These are phyloP conservation scores for Hypoxylon sp. DNA, from an alignment of 2,329 filamentous ascomycete genomes.

Conservation along the genomic window DNA sequence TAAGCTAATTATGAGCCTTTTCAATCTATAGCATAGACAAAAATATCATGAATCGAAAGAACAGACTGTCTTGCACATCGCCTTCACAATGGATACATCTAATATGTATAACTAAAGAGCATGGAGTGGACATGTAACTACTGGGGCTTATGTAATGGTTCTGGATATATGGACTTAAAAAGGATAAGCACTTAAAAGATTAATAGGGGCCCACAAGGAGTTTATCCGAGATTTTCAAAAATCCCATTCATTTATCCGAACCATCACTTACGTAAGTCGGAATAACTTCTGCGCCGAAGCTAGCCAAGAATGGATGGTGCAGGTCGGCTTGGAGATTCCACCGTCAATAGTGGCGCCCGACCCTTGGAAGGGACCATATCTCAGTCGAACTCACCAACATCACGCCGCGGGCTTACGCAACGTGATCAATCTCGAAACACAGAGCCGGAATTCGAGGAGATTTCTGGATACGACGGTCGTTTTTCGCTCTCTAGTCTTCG, in stretches of 20 bases:
- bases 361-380: constrained; percentile 13
- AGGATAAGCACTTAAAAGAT: not conserved
- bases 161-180: not conserved
- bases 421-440: constrained; percentile 10
- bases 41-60: not conserved
- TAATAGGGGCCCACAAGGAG: too few species aligned
- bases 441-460: not conserved
- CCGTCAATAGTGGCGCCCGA: constrained; percentile 25
- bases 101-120: not conserved
- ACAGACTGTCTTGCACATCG: not conserved
- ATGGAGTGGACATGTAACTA: not conserved
- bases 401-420: not conserved
- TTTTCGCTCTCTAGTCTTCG: not conserved
- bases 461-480: not conserved
- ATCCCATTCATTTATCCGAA: constrained; percentile 8
- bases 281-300: constrained; percentile 14
- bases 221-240: not conserved
- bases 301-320: constrained; percentile 21
- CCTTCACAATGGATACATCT: not conserved
- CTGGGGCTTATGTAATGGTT: not conserved
- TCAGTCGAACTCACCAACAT: constrained; percentile 8
- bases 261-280: constrained; percentile 1
- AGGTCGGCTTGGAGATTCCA: constrained; percentile 16
- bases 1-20: not conserved
- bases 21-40: not conserved